Percentiles rank a stretch among this genome's conserved stretches.
Conservation (phyloP, 2,329 filamentous ascomycete genomes). For the Aspergillus phoenicis region DNA sequence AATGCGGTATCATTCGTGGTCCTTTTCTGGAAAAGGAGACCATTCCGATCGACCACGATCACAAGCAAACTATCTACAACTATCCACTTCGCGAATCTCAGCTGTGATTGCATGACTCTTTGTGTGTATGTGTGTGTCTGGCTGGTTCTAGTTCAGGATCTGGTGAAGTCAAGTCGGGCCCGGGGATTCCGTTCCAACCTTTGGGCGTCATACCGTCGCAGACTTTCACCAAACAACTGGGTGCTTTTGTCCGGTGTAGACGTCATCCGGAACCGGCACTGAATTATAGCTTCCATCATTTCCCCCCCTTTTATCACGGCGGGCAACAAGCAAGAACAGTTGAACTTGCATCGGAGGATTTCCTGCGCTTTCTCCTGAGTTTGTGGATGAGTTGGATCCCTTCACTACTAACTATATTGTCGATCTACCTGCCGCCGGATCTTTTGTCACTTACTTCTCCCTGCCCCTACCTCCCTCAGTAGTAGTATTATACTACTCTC, state of each 20-base stretch:
- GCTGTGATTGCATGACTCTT: constrained; percentile 2
- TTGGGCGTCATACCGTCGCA: constrained; percentile 29
- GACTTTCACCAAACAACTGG: constrained; percentile 3
- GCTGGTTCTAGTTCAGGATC: constrained; percentile 9
- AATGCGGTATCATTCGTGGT: neutral
- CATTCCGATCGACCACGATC: constrained; percentile 1
- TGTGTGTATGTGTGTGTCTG: no score
- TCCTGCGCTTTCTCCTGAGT: neutral
- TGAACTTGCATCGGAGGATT: neutral
- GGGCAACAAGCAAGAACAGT: neutral
- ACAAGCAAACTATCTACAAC: neutral
- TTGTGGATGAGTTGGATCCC: neutral
- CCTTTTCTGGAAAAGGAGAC: neutral
- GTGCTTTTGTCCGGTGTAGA: constrained; percentile 30
- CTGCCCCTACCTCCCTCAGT: neutral
- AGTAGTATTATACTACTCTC: neutral
- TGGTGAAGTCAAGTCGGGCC: constrained; percentile 13
- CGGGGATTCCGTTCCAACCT: constrained; percentile 20
- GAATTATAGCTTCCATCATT: constrained; percentile 3
- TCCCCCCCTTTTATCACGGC: constrained; percentile 15
- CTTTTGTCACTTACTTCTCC: neutral
- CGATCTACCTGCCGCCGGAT: no score
- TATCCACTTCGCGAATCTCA: neutral
- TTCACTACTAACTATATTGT: neutral
- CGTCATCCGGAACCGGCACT: constrained; percentile 37